Percentiles rank a stretch among this genome's conserved stretches.
These are phyloP conservation scores for Candida neerlandica DNA, from an alignment of 1,139 yeast species.

Conservation along the genomic window DNA sequence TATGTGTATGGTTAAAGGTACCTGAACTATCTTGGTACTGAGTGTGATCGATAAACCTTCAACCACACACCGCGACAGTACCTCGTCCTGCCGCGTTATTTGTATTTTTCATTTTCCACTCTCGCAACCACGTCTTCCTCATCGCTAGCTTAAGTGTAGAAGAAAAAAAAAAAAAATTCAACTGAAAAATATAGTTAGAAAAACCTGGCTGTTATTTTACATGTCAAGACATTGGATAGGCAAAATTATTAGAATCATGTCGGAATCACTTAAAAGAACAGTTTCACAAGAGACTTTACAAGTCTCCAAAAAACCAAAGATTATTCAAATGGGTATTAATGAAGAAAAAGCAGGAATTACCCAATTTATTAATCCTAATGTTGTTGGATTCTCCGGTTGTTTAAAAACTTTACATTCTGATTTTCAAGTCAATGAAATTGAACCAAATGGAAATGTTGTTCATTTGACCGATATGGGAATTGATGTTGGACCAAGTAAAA, in stretches of 20 bases:
- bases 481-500: constrained; percentile 50
- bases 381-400: constrained; percentile 72
- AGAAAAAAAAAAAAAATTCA: not conserved
- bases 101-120: too few species aligned
- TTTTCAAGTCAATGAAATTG: constrained; percentile 89
- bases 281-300: constrained; percentile 5
- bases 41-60: too few species aligned
- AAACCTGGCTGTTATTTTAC: not conserved
- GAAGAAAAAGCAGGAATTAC: constrained; percentile 71
- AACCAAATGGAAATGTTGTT: constrained; percentile 64
- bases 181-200: not conserved
- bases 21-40: too few species aligned
- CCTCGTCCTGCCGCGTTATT: too few species aligned
- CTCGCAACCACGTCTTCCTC: too few species aligned
- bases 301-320: constrained; percentile 14
- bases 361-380: constrained; percentile 56
- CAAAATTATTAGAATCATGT: constrained; percentile 6
- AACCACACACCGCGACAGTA: too few species aligned
- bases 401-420: constrained; percentile 93
- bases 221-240: constrained; percentile 1
- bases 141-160: not conserved
- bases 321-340: constrained; percentile 55
- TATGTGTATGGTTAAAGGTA: too few species aligned
- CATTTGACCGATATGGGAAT: constrained; percentile 78
- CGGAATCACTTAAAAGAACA: constrained; percentile 12